Base-by-base conservation (phyloP, 768 basidiomycete species). In the Russula compacta region DNA sequence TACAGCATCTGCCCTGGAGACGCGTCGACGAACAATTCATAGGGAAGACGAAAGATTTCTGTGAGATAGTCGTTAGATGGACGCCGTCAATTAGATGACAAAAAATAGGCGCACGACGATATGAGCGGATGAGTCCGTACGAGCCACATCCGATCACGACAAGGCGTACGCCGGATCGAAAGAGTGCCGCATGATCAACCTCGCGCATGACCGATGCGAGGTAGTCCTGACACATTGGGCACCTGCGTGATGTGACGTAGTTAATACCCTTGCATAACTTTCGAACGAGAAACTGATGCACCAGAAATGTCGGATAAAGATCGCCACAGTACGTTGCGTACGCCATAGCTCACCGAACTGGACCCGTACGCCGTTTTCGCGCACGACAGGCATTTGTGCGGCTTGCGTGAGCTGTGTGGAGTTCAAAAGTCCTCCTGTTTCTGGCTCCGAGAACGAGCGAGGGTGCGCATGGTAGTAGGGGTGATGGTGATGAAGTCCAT, bases 271-370 rank as follows among this genome's bases (percentile, higher is more conserved):
- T 24, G 14, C 61, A 60, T 60, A 36, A 11, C n/a, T 7, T 40
- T 40, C 8, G 17, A 65, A 32, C 21, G 24, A 9, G 10, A 48
- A 39, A 21, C 35, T 2, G 39, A 5, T 71, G 60, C 53, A 81
- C 88, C 85, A 89, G 73, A 93, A 93, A 72, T 92, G 89, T 46
- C 93, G 78, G 64, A 97, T 86, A 75, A 95, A 95, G 44, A 93
- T 73, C 55, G 92, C 83, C 64, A 93, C 79, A 0, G 86, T 87
- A 69, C 76, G 80, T 63, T 77, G 75, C 11, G 76, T 70, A 49
- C 68, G 76, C 67, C 86, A 85, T 43, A 95, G 71, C 24, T 84
- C 80, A 0, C 87, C 86, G 63, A 95, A 92, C 39, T 73, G 76
- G 56, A 88, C 75, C 9, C 81, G 78, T 9, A 82, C 67, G 3